Percentiles rank a stretch among this genome's conserved stretches.
phyloP scores from a whole-genome alignment of 257 asterid genomes.

The Primulina huaijiensis region DNA sequence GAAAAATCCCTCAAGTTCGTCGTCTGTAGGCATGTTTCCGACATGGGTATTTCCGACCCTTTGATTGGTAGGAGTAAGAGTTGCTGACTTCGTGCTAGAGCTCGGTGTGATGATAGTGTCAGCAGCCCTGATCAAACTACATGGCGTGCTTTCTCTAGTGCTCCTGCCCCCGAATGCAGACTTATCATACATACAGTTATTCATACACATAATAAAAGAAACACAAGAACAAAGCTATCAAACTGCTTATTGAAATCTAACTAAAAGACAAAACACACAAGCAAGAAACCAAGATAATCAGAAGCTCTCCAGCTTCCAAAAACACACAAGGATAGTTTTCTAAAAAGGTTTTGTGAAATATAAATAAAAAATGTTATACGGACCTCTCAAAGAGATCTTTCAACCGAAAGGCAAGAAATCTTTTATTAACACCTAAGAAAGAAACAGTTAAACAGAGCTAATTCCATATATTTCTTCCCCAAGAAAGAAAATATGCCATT shows the following conservation, averaged over 20 bases:
- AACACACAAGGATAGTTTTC: too few relatives aligned
- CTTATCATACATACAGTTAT: not conserved
- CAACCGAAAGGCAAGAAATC: too few relatives aligned
- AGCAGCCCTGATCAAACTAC: constrained; percentile 38
- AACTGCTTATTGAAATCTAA: too few relatives aligned
- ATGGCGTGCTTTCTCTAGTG: constrained; percentile 54
- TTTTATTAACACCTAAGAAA: not conserved
- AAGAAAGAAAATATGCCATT: not conserved
- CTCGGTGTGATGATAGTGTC: constrained; percentile 29
- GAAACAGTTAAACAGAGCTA: not conserved
- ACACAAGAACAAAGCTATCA: not conserved
- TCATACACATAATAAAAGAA: not conserved
- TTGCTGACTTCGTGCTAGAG: constrained; percentile 38
- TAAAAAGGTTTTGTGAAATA: too few relatives aligned
- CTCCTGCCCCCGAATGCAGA: constrained; percentile 34
- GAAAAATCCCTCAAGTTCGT: constrained; percentile 67
- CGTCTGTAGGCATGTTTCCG: constrained; percentile 33
- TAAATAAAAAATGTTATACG: too few relatives aligned
- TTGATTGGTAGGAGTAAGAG: constrained; percentile 21
- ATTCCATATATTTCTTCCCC: not conserved
- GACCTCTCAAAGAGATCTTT: not conserved
- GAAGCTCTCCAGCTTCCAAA: too few relatives aligned
- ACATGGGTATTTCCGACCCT: constrained; percentile 28
- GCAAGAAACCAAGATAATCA: too few relatives aligned
- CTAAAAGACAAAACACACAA: too few relatives aligned